Base-by-base conservation (phyloP, 257 asterid genomes). In the Solanum sejunctum region DNA sequence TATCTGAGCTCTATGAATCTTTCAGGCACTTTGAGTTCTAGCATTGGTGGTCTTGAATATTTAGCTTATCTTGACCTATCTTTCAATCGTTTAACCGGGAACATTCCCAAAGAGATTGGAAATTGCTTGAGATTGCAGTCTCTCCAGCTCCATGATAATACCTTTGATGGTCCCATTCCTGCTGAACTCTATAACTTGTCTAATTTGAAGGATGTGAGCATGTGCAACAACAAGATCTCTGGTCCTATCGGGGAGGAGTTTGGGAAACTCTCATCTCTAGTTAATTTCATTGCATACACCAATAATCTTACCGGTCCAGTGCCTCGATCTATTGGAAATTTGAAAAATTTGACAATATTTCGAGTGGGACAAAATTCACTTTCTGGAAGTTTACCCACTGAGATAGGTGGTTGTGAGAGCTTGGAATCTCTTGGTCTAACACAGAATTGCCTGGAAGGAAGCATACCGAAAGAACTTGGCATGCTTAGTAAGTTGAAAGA, bases 291-390 rank as follows among this genome's bases (percentile, higher is more conserved):
- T 49, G 98, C 96, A 2, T 94, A 92, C 90, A 96, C 99, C 6
- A 96, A 96, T 71, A 91, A 90, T 86, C 91, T 96, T 85, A 87
- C 97, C 0, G 99, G 99, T 83, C 86, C 93, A 20, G 69, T 96
- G 89, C 99, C 98, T 39, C 82, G 17, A 5, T 91, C 98, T 18
- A 85, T 96, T 18, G 97, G 98, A 20, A 92, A 92, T 83, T 79
- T 96, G 83, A 91, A 58, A 71, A 92, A 83, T 81, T 86, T 96
- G 92, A 84, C 58, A 54, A 88, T 73, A 15, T 92, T 96, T 66
- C 93, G 99, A 55, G 96, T 93, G 7, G 99, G 99, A 84, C 95
- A 94, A 88, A 96, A 96, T 86, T 88, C 88, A 7, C 87, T 96
- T 70, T 92, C 98, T 0, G 99, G 97, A 70, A 93, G 89, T 86